These are phyloP conservation scores for Irpex sp. DNA, from an alignment of 1,284 basidiomycete species.

Conservation along the genomic window DNA sequence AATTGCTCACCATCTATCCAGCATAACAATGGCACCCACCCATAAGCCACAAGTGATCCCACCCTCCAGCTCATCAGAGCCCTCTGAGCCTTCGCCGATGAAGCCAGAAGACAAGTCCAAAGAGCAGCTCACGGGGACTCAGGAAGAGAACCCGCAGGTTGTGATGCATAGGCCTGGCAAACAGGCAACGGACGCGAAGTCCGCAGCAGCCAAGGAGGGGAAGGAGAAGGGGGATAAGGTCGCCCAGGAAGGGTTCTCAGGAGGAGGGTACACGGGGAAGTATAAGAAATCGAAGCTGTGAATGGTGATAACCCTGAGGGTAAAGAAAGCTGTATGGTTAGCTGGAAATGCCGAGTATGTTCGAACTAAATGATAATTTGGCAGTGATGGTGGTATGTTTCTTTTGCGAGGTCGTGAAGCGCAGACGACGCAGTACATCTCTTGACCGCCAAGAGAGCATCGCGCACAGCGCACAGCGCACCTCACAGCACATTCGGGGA, in stretches of 20 bases:
- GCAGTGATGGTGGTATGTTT: too few relatives aligned
- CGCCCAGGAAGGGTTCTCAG: constrained; percentile 1
- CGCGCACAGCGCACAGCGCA: too few relatives aligned
- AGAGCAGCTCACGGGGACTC: constrained; percentile 21
- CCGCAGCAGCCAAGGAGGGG: neutral
- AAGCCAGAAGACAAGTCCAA: constrained; percentile 26
- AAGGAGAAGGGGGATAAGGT: constrained; percentile 2
- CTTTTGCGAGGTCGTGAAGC: too few relatives aligned
- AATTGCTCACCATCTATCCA: neutral
- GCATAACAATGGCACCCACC: constrained; percentile 6
- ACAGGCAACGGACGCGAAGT: constrained; percentile 17
- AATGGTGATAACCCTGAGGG: neutral
- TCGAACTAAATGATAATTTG: too few relatives aligned
- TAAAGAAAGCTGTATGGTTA: too few relatives aligned
- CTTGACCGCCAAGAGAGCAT: too few relatives aligned
- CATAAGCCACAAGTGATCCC: constrained; percentile 17
- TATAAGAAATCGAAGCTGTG: neutral
- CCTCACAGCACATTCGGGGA: too few relatives aligned
- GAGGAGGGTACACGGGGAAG: neutral
- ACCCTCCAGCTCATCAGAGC: constrained; percentile 27
- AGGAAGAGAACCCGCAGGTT: constrained; percentile 34
- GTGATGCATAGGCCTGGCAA: constrained; percentile 19
- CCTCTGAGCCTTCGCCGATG: constrained; percentile 29
- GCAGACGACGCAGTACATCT: too few relatives aligned
- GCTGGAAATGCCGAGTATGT: neutral